Conservation (phyloP, 179 eudicot genomes). For the Vitellaria paradoxa region DNA sequence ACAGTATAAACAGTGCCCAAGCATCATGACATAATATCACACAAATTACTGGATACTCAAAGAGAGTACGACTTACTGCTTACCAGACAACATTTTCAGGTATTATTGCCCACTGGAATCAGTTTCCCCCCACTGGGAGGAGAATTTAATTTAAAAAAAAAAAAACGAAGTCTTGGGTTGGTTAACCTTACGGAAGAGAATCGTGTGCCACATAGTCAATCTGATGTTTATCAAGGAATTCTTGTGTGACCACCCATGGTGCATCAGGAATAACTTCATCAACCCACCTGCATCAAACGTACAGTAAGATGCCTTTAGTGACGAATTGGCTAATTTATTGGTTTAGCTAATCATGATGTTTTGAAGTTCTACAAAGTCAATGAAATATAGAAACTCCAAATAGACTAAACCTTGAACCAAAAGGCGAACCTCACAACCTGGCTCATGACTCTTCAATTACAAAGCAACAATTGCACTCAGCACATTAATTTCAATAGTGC, state of each 20-base stretch:
- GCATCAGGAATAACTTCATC: constrained; percentile 99
- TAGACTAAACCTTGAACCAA: background rate
- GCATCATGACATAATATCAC: no score
- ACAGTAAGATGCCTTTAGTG: background rate
- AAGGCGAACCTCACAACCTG: background rate
- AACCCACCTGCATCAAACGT: constrained; percentile 65
- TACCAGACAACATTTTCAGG: no score
- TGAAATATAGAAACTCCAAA: background rate
- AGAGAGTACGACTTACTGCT: no score
- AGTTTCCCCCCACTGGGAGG: no score
- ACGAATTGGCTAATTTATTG: constrained; percentile 3
- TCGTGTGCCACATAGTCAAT: constrained; percentile 94
- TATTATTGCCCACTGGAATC: no score
- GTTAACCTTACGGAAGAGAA: constrained; percentile 83
- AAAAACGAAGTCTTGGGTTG: constrained; percentile 17
- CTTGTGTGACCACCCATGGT: constrained; percentile 83
- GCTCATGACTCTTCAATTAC: background rate
- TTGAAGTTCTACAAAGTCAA: background rate
- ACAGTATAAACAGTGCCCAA: background rate
- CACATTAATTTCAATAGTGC: background rate
- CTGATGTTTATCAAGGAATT: constrained; percentile 76
- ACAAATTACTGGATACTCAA: no score
- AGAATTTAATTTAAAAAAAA: background rate
- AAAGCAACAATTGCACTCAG: background rate
- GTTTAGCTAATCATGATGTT: background rate